Evolutionary conservation across 2,329 filamentous ascomycete genomes (phyloP).

Genomic region (Cladophialophora yegresii): DNA sequence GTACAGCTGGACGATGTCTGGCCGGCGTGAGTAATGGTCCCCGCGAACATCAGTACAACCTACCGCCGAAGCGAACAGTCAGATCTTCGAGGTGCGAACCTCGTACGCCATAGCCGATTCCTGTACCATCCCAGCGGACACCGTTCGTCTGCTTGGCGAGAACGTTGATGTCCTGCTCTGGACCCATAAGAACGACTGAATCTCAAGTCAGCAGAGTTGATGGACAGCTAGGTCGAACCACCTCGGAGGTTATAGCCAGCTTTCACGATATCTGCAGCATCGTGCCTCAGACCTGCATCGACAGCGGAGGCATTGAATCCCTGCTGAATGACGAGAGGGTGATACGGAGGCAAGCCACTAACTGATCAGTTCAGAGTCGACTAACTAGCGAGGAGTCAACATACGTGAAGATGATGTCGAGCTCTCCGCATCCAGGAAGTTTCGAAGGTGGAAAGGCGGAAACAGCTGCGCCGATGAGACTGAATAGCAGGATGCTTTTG

Average conservation of each 20-base stretch:
- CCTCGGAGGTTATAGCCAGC: slow-evolving; percentile 27
- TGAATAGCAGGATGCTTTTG: slow-evolving; percentile 10
- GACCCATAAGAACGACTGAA: slow-evolving; percentile 19
- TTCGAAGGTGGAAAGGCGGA: slow-evolving; percentile 4
- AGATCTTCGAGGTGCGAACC: slow-evolving; percentile 16
- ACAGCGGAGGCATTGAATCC: slow-evolving; percentile 18
- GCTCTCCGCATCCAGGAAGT: slow-evolving; percentile 16
- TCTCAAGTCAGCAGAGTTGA: background rate
- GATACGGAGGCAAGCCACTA: slow-evolving; percentile 24
- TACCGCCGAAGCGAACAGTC: slow-evolving; percentile 19
- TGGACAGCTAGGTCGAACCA: background rate
- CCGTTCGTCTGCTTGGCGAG: slow-evolving; percentile 13
- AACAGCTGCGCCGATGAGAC: background rate
- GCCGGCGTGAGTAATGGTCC: background rate
- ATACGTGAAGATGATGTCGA: slow-evolving; percentile 25
- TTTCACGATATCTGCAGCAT: slow-evolving; percentile 14
- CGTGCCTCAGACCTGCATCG: slow-evolving; percentile 11
- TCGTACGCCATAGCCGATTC: slow-evolving; percentile 22
- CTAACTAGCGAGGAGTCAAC: background rate
- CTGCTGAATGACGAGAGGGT: slow-evolving; percentile 22
- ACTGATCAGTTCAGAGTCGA: background rate
- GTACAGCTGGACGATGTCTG: slow-evolving; percentile 23
- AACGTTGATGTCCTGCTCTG: slow-evolving; percentile 15
- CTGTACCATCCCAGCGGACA: slow-evolving; percentile 21
- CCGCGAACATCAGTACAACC: background rate